Evolutionary conservation across 805 yeast genomes (phyloP).

Genomic region (Kockiozyma suomiensis): DNA sequence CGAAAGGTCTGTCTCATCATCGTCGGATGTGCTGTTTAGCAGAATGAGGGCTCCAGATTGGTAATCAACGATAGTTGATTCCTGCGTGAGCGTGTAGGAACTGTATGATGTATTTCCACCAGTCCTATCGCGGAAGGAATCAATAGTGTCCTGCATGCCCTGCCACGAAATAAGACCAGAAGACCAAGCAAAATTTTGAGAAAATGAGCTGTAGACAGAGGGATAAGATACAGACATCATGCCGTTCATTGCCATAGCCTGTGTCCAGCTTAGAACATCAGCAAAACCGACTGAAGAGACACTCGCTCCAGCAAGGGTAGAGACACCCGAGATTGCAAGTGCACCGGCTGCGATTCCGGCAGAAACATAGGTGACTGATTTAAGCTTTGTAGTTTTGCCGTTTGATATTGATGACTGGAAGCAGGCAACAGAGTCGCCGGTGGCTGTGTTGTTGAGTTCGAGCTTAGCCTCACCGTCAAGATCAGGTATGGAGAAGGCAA

Average conservation of each 20-base stretch:
- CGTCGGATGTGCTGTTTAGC: constrained; percentile 1
- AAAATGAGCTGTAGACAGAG: constrained; percentile 39
- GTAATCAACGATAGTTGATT: constrained; percentile 29
- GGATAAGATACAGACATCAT: constrained; percentile 42
- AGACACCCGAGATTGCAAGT: constrained; percentile 31
- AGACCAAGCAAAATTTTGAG: constrained; percentile 43
- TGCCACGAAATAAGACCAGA: constrained; percentile 41
- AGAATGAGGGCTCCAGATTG: constrained; percentile 22
- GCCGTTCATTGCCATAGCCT: constrained; percentile 41
- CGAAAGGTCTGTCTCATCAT: constrained; percentile 11
- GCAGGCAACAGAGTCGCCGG: constrained; percentile 37
- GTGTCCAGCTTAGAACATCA: constrained; percentile 40
- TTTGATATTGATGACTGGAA: constrained; percentile 38
- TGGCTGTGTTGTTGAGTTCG: constrained; percentile 32
- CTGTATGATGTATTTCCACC: constrained; percentile 40
- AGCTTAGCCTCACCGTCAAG: constrained; percentile 41
- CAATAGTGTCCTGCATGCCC: constrained; percentile 40
- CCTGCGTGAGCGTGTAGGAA: constrained; percentile 25
- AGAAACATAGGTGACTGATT: constrained; percentile 38
- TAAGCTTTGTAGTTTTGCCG: constrained; percentile 40
- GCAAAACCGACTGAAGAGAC: constrained; percentile 37
- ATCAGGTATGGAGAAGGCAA: constrained; percentile 44
- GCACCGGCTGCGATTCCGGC: constrained; percentile 42
- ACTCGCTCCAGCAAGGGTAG: constrained; percentile 26
- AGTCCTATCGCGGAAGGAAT: constrained; percentile 37